Evolutionary conservation across 2,329 filamentous ascomycete genomes (phyloP).

Genomic region (Alternaria ethzedia): DNA sequence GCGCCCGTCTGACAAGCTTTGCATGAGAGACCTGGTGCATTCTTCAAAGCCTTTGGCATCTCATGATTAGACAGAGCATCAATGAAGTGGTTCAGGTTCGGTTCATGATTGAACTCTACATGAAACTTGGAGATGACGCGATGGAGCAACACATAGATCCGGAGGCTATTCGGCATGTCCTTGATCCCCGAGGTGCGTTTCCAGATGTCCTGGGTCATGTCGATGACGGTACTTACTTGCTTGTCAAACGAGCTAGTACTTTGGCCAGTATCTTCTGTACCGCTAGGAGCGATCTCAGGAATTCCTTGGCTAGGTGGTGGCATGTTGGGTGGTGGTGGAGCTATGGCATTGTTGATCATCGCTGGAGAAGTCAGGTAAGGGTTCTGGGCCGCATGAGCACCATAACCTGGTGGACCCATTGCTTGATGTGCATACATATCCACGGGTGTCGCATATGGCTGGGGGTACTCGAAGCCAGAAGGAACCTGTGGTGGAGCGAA

Average conservation of each 20-base stretch:
- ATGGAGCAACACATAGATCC: conserved; percentile 68
- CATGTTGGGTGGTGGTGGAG: conserved; percentile 28
- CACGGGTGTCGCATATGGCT: conserved; percentile 36
- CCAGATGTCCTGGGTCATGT: conserved; percentile 68
- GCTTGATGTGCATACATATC: conserved; percentile 40
- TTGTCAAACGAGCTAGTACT: conserved; percentile 46
- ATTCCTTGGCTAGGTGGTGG: conserved; percentile 25
- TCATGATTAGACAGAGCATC: conserved; percentile 52
- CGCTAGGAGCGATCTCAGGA: conserved; percentile 20
- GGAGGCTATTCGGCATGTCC: conserved; percentile 66
- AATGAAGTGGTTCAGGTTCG: conserved; percentile 63
- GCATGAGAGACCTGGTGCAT: conserved; percentile 53
- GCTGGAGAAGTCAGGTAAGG: conserved; percentile 44
- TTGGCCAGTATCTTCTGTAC: conserved; percentile 32
- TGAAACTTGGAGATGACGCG: conserved; percentile 66
- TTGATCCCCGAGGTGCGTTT: conserved; percentile 64
- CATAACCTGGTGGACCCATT: conserved; percentile 41
- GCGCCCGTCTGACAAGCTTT: conserved; percentile 47
- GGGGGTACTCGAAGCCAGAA: conserved; percentile 39
- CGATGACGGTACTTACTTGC: conserved; percentile 51
- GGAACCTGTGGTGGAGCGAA: conserved; percentile 45
- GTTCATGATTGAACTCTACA: conserved; percentile 62
- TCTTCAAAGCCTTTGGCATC: conserved; percentile 52
- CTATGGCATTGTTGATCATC: conserved; percentile 36
- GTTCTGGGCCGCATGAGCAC: conserved; percentile 26